Conservation (phyloP, 164 flowering plant genomes). For the Annona squamosa region DNA sequence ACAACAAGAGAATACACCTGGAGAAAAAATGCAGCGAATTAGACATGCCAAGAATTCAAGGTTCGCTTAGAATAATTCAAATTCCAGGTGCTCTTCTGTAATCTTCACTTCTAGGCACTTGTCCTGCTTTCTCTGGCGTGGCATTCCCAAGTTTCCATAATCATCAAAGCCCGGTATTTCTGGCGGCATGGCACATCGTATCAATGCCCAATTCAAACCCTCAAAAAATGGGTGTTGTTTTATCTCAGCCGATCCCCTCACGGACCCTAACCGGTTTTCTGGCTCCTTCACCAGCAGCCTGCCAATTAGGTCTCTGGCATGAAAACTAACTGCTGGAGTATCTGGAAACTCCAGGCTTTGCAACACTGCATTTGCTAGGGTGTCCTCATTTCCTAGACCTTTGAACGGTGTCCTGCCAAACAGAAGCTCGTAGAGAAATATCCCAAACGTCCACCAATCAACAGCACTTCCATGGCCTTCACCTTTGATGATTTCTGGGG, state of each 20-base stretch:
- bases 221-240: slow-evolving; percentile 75
- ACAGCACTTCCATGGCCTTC: slow-evolving; percentile 88
- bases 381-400: slow-evolving; percentile 65
- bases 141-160: slow-evolving; percentile 8
- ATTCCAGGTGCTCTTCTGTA: slow-evolving; percentile 29
- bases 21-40: no score
- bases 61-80: slow-evolving; percentile 49
- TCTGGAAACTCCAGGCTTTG: slow-evolving; percentile 60
- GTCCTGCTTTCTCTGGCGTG: slow-evolving; percentile 22
- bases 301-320: slow-evolving; percentile 63
- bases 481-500: slow-evolving; percentile 81
- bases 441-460: slow-evolving; percentile 93
- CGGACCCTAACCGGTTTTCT: slow-evolving; percentile 58
- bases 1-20: no score
- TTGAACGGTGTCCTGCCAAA: slow-evolving; percentile 83
- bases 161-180: slow-evolving; percentile 48
- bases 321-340: slow-evolving; percentile 46
- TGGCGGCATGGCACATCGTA: slow-evolving; percentile 71
- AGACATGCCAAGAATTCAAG: neutral
- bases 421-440: slow-evolving; percentile 69
- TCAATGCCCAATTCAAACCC: slow-evolving; percentile 80
- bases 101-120: slow-evolving; percentile 11
- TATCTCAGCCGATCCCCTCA: slow-evolving; percentile 81
- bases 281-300: slow-evolving; percentile 64
- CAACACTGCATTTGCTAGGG: slow-evolving; percentile 57